Conservation (phyloP, 495 filamentous ascomycete genomes). For the Tuber aestivum region DNA sequence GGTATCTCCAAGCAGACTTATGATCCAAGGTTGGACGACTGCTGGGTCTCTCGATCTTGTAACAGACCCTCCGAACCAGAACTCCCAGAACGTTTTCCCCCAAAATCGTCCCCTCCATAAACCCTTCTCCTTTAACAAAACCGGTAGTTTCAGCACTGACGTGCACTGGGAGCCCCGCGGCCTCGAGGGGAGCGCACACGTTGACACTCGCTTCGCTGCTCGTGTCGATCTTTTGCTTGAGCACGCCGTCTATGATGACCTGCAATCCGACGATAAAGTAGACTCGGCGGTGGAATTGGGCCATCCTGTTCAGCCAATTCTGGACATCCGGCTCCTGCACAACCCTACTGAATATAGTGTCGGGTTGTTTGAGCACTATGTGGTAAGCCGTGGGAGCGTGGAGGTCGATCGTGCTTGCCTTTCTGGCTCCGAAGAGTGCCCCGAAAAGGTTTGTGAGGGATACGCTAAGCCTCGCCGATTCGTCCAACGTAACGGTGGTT, state of each 20-base stretch:
- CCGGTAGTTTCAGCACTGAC: not conserved
- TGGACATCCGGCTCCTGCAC: not conserved
- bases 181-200: not conserved
- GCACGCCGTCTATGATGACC: not conserved
- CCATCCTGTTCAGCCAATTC: not conserved
- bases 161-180: not conserved
- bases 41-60: not conserved
- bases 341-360: not conserved
- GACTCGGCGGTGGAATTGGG: not conserved
- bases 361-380: not conserved
- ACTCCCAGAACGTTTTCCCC: not conserved
- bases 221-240: not conserved
- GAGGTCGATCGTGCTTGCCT: not conserved
- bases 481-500: not conserved
- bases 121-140: not conserved
- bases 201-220: not conserved
- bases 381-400: not conserved
- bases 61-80: not conserved
- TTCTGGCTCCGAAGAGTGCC: not conserved
- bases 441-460: not conserved
- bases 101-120: not conserved
- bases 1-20: not conserved
- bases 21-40: not conserved
- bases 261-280: slow-evolving; percentile 2
- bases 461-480: not conserved